phyloP scores from a whole-genome alignment of 768 basidiomycete species.

The Auriscalpium orientale region DNA sequence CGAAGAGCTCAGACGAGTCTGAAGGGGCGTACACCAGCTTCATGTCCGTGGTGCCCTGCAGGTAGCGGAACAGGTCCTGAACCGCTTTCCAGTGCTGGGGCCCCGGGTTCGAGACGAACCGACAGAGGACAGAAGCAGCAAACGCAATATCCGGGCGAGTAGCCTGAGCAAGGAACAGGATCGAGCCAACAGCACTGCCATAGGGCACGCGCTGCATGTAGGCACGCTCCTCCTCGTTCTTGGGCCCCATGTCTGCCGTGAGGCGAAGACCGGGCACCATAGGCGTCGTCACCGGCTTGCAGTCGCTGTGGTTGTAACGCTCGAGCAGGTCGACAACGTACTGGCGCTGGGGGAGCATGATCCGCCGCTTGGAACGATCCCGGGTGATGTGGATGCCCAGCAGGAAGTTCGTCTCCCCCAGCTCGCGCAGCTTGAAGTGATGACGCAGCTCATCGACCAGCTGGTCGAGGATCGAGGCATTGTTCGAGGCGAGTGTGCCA shows the following conservation, averaged over 20 bases:
- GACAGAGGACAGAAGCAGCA: conserved; percentile 23
- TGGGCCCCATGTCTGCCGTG: background rate
- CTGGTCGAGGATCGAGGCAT: no score
- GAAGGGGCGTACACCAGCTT: no score
- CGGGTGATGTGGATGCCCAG: background rate
- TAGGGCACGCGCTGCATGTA: conserved; percentile 3
- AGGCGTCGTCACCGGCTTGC: background rate
- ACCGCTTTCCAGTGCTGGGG: conserved; percentile 23
- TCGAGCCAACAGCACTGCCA: background rate
- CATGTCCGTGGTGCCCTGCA: conserved; percentile 22
- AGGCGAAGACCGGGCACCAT: conserved; percentile 1
- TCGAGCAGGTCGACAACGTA: background rate
- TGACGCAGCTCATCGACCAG: background rate
- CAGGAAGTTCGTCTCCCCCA: background rate
- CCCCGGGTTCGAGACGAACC: conserved; percentile 24
- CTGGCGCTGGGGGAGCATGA: background rate
- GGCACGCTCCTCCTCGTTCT: background rate
- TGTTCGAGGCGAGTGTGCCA: no score
- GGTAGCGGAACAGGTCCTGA: conserved; percentile 26
- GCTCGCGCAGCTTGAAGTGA: conserved; percentile 2
- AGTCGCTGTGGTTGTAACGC: background rate
- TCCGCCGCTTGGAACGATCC: background rate
- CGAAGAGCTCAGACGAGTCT: no score
- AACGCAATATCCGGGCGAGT: conserved; percentile 30
- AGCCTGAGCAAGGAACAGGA: conserved; percentile 2